Percentiles rank a stretch among this genome's conserved stretches.
Evolutionary conservation across 1,284 basidiomycete genomes (phyloP).

Genomic region (Cryptococcus hybrid): DNA sequence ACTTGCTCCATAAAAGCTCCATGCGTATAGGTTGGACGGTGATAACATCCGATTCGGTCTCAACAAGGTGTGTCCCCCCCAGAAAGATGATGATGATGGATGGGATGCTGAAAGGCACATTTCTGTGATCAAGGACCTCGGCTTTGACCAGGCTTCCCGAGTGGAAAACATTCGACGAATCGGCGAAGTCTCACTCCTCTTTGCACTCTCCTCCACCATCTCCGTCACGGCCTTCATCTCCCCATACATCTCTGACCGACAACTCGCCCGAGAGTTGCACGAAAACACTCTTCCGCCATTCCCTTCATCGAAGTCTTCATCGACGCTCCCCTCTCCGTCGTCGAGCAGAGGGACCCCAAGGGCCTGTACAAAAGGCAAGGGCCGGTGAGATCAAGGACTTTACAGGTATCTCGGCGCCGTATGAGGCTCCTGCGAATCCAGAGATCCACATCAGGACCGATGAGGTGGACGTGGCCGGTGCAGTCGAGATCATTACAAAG

Average conservation of each 20-base stretch:
- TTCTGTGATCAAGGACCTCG: slow-evolving; percentile 77
- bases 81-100: too few relatives aligned
- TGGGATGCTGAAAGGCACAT: too few relatives aligned
- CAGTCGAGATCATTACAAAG: slow-evolving; percentile 75
- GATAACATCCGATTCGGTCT: slow-evolving; percentile 97
- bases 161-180: slow-evolving; percentile 98
- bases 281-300: slow-evolving; percentile 53
- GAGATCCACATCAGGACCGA: slow-evolving; percentile 94
- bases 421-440: slow-evolving; percentile 81
- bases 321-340: slow-evolving; percentile 85
- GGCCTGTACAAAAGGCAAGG: slow-evolving; percentile 96
- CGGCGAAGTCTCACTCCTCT: slow-evolving; percentile 94
- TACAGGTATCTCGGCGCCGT: slow-evolving; percentile 96
- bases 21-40: slow-evolving; percentile 90
- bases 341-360: slow-evolving; percentile 93
- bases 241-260: slow-evolving; percentile 88
- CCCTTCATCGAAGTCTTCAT: slow-evolving; percentile 94
- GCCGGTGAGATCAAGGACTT: slow-evolving; percentile 98
- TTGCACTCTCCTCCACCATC: slow-evolving; percentile 82
- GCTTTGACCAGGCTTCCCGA: slow-evolving; percentile 91
- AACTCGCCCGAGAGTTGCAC: slow-evolving; percentile 81
- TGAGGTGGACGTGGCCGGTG: slow-evolving; percentile 71
- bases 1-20: slow-evolving; percentile 83
- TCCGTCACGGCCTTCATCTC: slow-evolving; percentile 97
- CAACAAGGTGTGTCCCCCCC: slow-evolving; percentile 66